phyloP scores from a whole-genome alignment of 108 stramenopile genomes.

The Pseudonitzschia pungens region DNA sequence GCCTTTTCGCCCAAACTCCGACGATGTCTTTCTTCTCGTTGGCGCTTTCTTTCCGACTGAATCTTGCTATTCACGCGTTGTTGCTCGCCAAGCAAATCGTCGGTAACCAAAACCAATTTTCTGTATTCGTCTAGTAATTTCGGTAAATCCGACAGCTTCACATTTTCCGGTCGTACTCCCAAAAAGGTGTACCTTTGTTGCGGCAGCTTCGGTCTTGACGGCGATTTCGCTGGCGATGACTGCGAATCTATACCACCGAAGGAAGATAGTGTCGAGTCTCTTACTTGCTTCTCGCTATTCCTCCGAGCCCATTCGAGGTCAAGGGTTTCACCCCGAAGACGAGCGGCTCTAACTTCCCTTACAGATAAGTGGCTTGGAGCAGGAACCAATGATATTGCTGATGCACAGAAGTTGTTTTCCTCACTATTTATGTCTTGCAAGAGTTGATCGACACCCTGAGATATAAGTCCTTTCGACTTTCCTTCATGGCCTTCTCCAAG shows the following conservation, averaged over 20 bases:
- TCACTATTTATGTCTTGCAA: neutral
- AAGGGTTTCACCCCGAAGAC: conserved; percentile 53
- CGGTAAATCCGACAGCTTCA: conserved; percentile 68
- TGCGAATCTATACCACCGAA: conserved; percentile 2
- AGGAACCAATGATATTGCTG: conserved; percentile 3
- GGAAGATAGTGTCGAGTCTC: neutral
- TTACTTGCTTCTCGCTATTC: conserved; percentile 23
- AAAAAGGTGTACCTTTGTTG: conserved; percentile 70
- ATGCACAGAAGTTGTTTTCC: conserved; percentile 14
- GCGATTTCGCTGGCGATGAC: conserved; percentile 12
- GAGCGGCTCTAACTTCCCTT: conserved; percentile 60
- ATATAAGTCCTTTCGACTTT: neutral
- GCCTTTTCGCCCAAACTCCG: conserved; percentile 6
- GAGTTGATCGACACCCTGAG: conserved; percentile 5
- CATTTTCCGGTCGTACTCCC: conserved; percentile 57
- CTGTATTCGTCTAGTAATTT: conserved; percentile 70
- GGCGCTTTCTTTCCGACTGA: conserved; percentile 23
- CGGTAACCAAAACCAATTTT: conserved; percentile 72
- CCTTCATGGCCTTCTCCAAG: neutral
- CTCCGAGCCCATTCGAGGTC: conserved; percentile 71
- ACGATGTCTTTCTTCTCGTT: conserved; percentile 10
- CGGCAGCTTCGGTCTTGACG: conserved; percentile 36
- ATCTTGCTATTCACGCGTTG: conserved; percentile 15
- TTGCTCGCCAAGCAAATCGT: conserved; percentile 64
- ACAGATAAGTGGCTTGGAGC: conserved; percentile 38